Conservation (phyloP, 2,329 filamentous ascomycete genomes). For the Aaosphaeria arxii region DNA sequence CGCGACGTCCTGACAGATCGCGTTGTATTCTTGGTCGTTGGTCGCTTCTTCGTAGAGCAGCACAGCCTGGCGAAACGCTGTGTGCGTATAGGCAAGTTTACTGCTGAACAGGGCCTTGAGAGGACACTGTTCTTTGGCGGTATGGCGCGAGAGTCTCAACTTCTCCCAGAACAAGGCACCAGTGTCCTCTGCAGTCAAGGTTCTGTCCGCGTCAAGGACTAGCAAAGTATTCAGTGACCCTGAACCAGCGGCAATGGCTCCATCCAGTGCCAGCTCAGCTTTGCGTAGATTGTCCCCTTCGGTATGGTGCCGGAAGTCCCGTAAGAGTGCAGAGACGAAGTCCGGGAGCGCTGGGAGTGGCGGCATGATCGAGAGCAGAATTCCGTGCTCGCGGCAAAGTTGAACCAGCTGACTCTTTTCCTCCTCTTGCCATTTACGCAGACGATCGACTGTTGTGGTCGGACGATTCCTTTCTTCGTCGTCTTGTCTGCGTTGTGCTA, state of each 20-base stretch:
- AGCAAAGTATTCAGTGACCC: conserved; percentile 44
- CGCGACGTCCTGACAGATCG: conserved; percentile 47
- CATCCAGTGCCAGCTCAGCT: conserved; percentile 33
- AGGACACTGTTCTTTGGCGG: conserved; percentile 13
- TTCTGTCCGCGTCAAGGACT: conserved; percentile 59
- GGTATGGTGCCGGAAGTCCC: conserved; percentile 39
- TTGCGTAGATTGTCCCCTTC: conserved; percentile 39
- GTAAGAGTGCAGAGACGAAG: conserved; percentile 26
- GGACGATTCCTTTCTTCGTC: conserved; percentile 42
- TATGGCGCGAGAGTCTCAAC: conserved; percentile 3
- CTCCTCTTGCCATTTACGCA: conserved; percentile 47
- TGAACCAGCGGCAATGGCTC: conserved; percentile 17
- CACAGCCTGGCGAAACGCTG: conserved; percentile 53
- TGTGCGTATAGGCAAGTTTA: conserved; percentile 50
- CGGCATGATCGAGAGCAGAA: conserved; percentile 45
- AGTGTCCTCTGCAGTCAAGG: conserved; percentile 51
- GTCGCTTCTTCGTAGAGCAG: conserved; percentile 51
- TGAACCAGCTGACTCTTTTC: conserved; percentile 46
- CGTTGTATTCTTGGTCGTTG: conserved; percentile 43
- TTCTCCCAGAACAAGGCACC: conserved; percentile 51
- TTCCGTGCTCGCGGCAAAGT: conserved; percentile 45
- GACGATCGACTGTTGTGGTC: conserved; percentile 29
- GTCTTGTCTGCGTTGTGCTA: conserved; percentile 37
- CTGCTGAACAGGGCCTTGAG: conserved; percentile 49
- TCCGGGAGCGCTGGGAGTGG: neutral